Evolutionary conservation across 805 yeast species (phyloP), one percentile per base, ranked within the genome.

Genomic region (Torulaspora microellipsoides): DNA sequence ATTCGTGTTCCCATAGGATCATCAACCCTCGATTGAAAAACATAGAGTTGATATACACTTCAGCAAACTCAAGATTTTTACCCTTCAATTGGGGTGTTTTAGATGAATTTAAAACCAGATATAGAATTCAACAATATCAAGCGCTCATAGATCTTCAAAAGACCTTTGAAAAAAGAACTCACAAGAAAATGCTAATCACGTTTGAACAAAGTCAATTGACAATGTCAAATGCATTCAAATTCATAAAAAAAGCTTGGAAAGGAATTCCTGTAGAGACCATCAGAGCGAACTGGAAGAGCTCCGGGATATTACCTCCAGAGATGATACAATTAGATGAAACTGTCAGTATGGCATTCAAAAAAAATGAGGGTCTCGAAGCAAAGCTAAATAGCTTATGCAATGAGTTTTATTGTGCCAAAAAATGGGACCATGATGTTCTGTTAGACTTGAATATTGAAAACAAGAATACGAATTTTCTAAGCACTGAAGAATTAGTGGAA

Each of bases 81-180:
- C 85, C 85, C 7, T 78, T 79, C 69, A 76, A 72, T 46, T 78
- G 80, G 72, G 86, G 86, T 3, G 76, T 80, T 3, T 68, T 76
- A 32, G 78, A 77, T 45, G 85, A 81, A 52, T 77, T 81, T 55
- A 78, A 78, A 53, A 69, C 78, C 11, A 63, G 76, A 36, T 81
- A 75, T 52, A 69, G 86, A 43, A 65, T 76, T 6, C 79, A 75
- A 46, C 85, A 81, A 49, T 81, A 79, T 48, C 63, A 64, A 31
- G 64, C 65, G 1, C 51, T 70, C 28, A 54, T 68, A 1, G 50
- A 58, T 14, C 43, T 65, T 28, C 69, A 61, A 36, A 58, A 49
- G n/a, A 54, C 52, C 15, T 27, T 54, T 8, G 53, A 47, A 31
- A 31, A 47, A 40, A 55, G 51, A 42, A 47, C 46, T 8, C 52